Base-by-base conservation (phyloP, 2,329 filamentous ascomycete genomes). In the Penicillium psychrosexuale region DNA sequence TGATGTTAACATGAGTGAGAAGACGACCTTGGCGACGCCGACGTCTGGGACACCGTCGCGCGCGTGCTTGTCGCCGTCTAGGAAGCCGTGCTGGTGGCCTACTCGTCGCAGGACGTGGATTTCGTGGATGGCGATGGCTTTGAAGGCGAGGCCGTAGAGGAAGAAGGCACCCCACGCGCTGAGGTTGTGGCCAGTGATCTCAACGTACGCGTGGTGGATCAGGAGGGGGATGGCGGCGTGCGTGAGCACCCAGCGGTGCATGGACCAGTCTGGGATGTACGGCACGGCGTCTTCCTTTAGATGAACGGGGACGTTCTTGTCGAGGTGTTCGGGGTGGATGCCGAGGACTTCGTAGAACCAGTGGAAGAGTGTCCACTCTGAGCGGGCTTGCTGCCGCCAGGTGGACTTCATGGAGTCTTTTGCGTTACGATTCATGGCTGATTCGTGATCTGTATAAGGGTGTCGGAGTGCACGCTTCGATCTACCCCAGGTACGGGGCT, bases 351-450 rank as follows among this genome's bases (percentile, higher is more conserved):
- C 64, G 30, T 59, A 63, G 51, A 66, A 59, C 64, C 64, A 66
- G 58, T 66, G 64, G 53, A 54, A 58, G 17, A 59, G 47, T 3
- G 56, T 63, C 64, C 64, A 66, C 27, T 66, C 60, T 27, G 61
- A 59, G 44, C 59, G 60, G 38, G 56, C 59, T 45, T 58, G 58
- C 8, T 13, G 55, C 33, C 64, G 63, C 64, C 64, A 66, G 51
- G 62, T 66, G 38, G 64, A 66, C 57, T 65, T 65, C 63, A 66
- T 66, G 6, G 64, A 66, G 59, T 66, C 63, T 47, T 64, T 61
- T 13, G 61, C 59, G 31, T 66, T 66, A 39, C 59, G 57, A 37
- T 56, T 60, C 42, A 51, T 63, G 36, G 37, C 30, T 39, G 33
- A 15, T 28, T 19, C 43, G 24, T n/a, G 36, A 11, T 19, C 5